A percentile compares a stretch with the other conserved stretches of the same genome.
phyloP scores from a whole-genome alignment of 257 asterid species.

The Handroanthus guayacan region DNA sequence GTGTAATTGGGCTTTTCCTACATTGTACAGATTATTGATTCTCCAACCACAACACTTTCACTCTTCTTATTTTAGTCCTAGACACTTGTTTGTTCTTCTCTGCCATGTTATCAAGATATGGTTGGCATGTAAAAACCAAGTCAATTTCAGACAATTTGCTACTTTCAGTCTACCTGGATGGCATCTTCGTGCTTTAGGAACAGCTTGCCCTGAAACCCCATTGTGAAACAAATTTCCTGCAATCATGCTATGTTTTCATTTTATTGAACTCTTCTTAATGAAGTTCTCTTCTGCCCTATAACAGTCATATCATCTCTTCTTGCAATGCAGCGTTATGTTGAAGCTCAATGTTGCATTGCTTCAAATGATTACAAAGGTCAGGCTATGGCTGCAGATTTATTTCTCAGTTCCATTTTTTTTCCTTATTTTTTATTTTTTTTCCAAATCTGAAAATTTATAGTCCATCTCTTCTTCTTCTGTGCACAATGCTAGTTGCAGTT shows the following conservation, averaged over 20 bases:
- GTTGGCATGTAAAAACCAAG: background rate
- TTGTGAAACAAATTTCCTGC: background rate
- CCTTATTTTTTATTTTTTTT: background rate
- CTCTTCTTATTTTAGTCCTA: background rate
- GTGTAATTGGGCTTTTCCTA: background rate
- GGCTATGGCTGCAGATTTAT: slow-evolving; percentile 36
- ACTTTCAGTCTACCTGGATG: slow-evolving; percentile 20
- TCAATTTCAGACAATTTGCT: background rate
- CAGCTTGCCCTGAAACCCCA: background rate
- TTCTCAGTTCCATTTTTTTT: slow-evolving; percentile 14
- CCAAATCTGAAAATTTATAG: slow-evolving; percentile 22
- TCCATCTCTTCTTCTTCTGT: slow-evolving; percentile 22
- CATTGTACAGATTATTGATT: background rate
- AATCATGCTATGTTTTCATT: slow-evolving; percentile 21
- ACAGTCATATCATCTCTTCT: slow-evolving; percentile 35
- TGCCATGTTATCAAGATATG: slow-evolving; percentile 6
- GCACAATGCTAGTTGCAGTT: slow-evolving; percentile 3
- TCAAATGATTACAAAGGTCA: slow-evolving; percentile 96
- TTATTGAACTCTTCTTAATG: slow-evolving; percentile 22
- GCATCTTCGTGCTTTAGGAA: background rate
- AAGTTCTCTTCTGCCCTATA: slow-evolving; percentile 18
- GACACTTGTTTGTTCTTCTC: background rate
- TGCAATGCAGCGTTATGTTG: slow-evolving; percentile 80
- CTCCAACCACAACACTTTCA: background rate
- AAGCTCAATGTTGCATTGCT: slow-evolving; percentile 94